Evolutionary conservation across 768 basidiomycete genomes (phyloP).

Genomic region (Fomitopsis serialis): DNA sequence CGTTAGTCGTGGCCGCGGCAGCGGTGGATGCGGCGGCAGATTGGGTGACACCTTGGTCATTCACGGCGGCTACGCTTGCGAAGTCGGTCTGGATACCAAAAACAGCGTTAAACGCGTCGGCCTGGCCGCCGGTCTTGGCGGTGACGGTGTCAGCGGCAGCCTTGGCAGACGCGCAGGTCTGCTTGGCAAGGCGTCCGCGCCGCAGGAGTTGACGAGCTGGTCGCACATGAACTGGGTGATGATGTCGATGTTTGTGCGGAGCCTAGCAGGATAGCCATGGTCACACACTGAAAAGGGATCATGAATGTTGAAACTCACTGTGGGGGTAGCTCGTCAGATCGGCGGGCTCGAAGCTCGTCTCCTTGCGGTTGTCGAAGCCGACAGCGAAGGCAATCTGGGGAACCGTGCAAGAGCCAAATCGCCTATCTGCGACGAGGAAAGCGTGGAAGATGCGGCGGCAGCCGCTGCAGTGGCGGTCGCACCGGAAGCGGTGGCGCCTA

Average conservation of each 20-base stretch:
- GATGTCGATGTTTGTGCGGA: constrained; percentile 58
- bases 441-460: constrained; percentile 6
- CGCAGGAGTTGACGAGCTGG: constrained; percentile 46
- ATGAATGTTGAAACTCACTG: constrained; percentile 18
- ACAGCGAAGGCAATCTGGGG: constrained; percentile 52
- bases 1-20: constrained; percentile 8
- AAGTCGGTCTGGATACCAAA: constrained; percentile 54
- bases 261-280: constrained; percentile 31
- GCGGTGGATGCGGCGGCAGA: constrained; percentile 22
- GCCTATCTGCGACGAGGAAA: constrained; percentile 24
- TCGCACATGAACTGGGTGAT: constrained; percentile 59
- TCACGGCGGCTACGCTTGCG: constrained; percentile 33
- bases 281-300: constrained; percentile 2
- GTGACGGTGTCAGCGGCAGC: constrained; percentile 20
- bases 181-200: constrained; percentile 49
- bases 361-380: constrained; percentile 50
- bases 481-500: constrained; percentile 10
- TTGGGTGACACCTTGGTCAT: constrained; percentile 37
- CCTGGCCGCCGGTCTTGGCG: constrained; percentile 41
- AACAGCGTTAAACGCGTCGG: constrained; percentile 57
- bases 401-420: constrained; percentile 51
- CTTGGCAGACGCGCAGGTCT: constrained; percentile 39
- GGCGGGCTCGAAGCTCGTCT: constrained; percentile 49
- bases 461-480: not conserved
- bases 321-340: constrained; percentile 25